Evolutionary conservation across 2,329 filamentous ascomycete species (phyloP).

Genomic region (Paraconiothyrium brasiliense): DNA sequence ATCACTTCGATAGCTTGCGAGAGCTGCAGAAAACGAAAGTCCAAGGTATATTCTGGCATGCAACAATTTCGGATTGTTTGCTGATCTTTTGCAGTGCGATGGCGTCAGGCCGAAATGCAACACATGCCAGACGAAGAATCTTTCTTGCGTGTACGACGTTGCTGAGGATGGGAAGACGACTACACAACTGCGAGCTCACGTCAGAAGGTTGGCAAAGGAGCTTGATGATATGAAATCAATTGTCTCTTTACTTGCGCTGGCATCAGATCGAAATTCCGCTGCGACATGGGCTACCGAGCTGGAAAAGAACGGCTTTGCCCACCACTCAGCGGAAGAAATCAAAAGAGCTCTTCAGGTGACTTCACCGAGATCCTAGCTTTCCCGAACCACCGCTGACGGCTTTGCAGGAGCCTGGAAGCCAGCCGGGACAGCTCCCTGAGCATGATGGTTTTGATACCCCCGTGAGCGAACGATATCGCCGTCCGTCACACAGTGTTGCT

Average conservation of each 20-base stretch:
- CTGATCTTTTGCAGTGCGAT: constrained; percentile 43
- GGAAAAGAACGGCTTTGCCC: constrained; percentile 49
- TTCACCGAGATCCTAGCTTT: neutral
- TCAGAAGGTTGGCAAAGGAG: constrained; percentile 48
- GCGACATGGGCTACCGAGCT: constrained; percentile 48
- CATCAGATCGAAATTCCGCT: constrained; percentile 46
- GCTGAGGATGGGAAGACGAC: constrained; percentile 52
- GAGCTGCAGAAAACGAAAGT: constrained; percentile 51
- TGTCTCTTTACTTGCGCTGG: constrained; percentile 45
- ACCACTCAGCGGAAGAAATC: constrained; percentile 49
- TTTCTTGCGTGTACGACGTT: constrained; percentile 50
- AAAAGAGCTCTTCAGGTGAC: constrained; percentile 48
- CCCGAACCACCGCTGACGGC: constrained; percentile 23
- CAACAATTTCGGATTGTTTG: constrained; percentile 8
- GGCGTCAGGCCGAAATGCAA: constrained; percentile 51
- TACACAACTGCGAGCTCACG: constrained; percentile 49
- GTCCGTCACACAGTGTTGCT: constrained; percentile 32
- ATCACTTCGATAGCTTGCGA: constrained; percentile 53
- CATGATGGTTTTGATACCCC: constrained; percentile 39
- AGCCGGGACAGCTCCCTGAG: constrained; percentile 31
- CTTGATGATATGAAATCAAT: constrained; percentile 52
- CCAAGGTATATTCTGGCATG: constrained; percentile 38
- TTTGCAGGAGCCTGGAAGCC: constrained; percentile 34
- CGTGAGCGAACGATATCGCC: constrained; percentile 37
- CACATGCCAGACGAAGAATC: constrained; percentile 50